A percentile compares a stretch with the other conserved stretches of the same genome.
Evolutionary conservation across 805 yeast species (phyloP).

Genomic region (Teunomyces kruisii): DNA sequence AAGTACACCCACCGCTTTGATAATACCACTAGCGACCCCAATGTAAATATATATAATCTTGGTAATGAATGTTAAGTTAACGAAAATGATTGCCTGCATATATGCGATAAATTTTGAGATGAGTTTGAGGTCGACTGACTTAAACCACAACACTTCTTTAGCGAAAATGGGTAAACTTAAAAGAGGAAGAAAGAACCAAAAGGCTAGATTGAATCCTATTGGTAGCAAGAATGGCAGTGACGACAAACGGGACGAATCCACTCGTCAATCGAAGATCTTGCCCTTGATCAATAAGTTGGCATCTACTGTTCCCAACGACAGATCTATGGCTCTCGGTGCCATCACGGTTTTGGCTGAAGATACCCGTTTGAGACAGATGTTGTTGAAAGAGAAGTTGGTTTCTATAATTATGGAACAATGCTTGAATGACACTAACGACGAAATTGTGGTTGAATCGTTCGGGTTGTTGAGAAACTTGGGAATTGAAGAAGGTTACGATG

Average conservation of each 20-base stretch:
- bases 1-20: too few species aligned
- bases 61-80: not conserved
- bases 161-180: conserved; percentile 69
- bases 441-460: conserved; percentile 74
- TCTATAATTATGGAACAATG: conserved; percentile 62
- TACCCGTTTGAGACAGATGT: conserved; percentile 53
- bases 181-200: conserved; percentile 48
- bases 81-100: not conserved
- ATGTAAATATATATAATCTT: not conserved
- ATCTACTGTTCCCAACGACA: conserved; percentile 66
- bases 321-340: conserved; percentile 74
- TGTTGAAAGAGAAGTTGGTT: conserved; percentile 72
- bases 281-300: conserved; percentile 68
- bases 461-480: conserved; percentile 80
- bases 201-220: conserved; percentile 37
- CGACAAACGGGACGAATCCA: conserved; percentile 43
- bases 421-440: conserved; percentile 66
- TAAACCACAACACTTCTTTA: not conserved
- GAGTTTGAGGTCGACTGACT: not conserved
- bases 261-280: conserved; percentile 55
- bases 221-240: conserved; percentile 17
- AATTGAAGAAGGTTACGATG: conserved; percentile 85
- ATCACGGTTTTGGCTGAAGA: conserved; percentile 74
- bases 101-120: not conserved
- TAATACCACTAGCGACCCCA: not conserved